Evolutionary conservation across 441 rosid genomes (phyloP).

Genomic region (Geranium incanum): DNA sequence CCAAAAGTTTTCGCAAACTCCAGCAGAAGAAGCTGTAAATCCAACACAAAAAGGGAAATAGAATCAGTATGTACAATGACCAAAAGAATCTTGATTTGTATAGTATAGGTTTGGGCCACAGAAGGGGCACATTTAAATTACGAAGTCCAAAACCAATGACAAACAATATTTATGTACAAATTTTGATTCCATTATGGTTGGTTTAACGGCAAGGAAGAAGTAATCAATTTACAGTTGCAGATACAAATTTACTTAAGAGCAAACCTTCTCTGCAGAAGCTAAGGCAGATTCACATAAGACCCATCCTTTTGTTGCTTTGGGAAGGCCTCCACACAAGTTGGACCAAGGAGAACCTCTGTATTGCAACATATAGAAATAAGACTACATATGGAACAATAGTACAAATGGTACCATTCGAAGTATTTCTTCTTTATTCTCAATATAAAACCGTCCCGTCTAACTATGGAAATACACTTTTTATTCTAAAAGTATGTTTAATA

Average conservation of each 20-base stretch:
- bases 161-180: too few species aligned
- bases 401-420: too few species aligned
- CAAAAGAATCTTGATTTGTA: too few species aligned
- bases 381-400: constrained; percentile 8
- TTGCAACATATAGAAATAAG: background rate
- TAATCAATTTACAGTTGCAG: too few species aligned
- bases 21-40: constrained; percentile 46
- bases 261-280: constrained; percentile 65
- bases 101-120: too few species aligned
- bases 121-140: too few species aligned
- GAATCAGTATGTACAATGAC: background rate
- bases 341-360: constrained; percentile 35
- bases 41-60: constrained; percentile 2
- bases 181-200: too few species aligned
- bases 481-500: background rate
- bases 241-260: constrained; percentile 15
- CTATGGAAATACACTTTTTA: background rate
- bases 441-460: background rate
- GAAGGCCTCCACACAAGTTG: constrained; percentile 24
- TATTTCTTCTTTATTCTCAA: too few species aligned
- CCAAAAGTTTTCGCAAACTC: constrained; percentile 46
- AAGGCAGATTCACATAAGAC: constrained; percentile 83
- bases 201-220: too few species aligned
- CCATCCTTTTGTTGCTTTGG: constrained; percentile 35
- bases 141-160: too few species aligned